Conservation (phyloP, 805 yeast genomes). For the Saturnispora gosingensis region DNA sequence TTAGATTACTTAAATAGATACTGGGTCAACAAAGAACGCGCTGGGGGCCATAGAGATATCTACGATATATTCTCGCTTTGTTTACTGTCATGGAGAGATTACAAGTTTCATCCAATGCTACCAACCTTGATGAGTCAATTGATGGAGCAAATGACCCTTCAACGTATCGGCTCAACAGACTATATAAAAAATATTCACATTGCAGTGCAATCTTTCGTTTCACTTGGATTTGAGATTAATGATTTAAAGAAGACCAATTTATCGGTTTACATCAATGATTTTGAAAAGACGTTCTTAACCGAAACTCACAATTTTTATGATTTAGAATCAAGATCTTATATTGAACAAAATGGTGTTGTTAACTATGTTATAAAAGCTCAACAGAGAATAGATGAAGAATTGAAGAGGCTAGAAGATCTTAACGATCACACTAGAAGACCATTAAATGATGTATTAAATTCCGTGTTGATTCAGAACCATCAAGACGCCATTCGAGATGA, state of each 20-base stretch:
- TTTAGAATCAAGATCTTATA: conserved; percentile 56
- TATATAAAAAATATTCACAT: conserved; percentile 56
- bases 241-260: conserved; percentile 81
- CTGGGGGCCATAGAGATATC: conserved; percentile 83
- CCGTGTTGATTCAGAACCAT: conserved; percentile 69
- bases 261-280: conserved; percentile 68
- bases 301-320: conserved; percentile 59
- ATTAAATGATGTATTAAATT: conserved; percentile 66
- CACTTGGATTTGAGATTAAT: conserved; percentile 82
- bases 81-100: conserved; percentile 77
- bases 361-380: conserved; percentile 87
- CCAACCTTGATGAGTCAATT: conserved; percentile 57
- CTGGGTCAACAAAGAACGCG: conserved; percentile 95
- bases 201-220: conserved; percentile 80
- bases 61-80: conserved; percentile 89
- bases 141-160: conserved; percentile 63
- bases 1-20: conserved; percentile 93
- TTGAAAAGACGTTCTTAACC: conserved; percentile 68
- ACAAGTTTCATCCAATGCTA: conserved; percentile 63
- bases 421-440: conserved; percentile 79
- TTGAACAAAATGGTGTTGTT: conserved; percentile 70
- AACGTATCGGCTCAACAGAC: conserved; percentile 70
- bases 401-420: conserved; percentile 63
- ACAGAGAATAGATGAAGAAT: conserved; percentile 73
- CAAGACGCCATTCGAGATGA: conserved; percentile 68